Evolutionary conservation across 768 basidiomycete genomes (phyloP).

Genomic region (Termitomyces sp.): DNA sequence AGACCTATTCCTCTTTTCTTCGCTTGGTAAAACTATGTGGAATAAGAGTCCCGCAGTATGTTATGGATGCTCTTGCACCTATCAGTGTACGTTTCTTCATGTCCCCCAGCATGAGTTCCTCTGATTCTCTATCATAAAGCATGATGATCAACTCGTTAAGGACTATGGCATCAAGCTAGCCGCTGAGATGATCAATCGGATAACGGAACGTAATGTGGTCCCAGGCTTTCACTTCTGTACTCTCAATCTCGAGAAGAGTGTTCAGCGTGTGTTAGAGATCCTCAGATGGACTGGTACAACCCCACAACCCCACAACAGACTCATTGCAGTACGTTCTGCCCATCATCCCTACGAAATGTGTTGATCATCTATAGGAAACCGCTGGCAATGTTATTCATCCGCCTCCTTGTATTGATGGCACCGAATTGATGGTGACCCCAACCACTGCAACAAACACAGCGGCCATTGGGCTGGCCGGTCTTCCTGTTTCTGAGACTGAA

Average conservation of each 20-base stretch:
- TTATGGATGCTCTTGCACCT: constrained; percentile 62
- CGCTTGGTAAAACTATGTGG: constrained; percentile 89
- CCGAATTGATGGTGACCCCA: constrained; percentile 53
- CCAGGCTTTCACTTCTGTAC: constrained; percentile 92
- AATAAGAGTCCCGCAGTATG: constrained; percentile 60
- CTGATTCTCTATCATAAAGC: constrained; percentile 35
- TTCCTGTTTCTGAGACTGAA: constrained; percentile 46
- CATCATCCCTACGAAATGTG: neutral
- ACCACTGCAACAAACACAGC: constrained; percentile 60
- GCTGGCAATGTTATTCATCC: constrained; percentile 33
- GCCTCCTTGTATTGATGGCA: constrained; percentile 18
- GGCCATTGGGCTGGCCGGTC: constrained; percentile 43
- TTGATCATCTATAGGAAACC: constrained; percentile 12
- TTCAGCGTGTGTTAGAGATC: constrained; percentile 75
- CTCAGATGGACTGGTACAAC: constrained; percentile 63
- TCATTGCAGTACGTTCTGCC: constrained; percentile 50
- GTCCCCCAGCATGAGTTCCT: neutral
- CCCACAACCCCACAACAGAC: constrained; percentile 46
- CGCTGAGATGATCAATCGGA: constrained; percentile 65
- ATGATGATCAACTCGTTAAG: constrained; percentile 92
- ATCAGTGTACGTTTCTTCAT: constrained; percentile 56
- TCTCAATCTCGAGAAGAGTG: constrained; percentile 94
- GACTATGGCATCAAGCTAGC: constrained; percentile 89
- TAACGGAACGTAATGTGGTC: constrained; percentile 51
- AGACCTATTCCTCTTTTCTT: constrained; percentile 90